A percentile compares a stretch with the other conserved stretches of the same genome.
Conservation (phyloP, 495 filamentous ascomycete species). For the Penicillium diatomitis region DNA sequence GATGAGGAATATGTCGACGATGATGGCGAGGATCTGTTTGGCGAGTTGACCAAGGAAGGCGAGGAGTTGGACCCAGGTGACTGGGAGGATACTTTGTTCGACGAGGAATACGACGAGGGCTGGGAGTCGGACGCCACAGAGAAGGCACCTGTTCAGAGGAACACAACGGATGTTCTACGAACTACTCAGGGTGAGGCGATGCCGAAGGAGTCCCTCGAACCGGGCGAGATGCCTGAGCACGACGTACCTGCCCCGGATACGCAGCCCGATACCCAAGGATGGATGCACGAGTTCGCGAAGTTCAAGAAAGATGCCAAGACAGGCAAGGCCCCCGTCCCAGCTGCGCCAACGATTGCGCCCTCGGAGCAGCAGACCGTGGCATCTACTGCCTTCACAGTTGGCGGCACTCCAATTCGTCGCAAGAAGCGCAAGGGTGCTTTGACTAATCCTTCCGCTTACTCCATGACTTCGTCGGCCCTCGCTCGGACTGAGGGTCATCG, state of each 20-base stretch:
- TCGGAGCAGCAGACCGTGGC: constrained; percentile 51
- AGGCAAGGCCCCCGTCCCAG: constrained; percentile 33
- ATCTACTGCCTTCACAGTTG: constrained; percentile 63
- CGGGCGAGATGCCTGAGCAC: constrained; percentile 39
- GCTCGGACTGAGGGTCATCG: constrained; percentile 82
- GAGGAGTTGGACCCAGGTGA: constrained; percentile 63
- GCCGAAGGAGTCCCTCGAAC: constrained; percentile 9
- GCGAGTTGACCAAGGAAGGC: constrained; percentile 60
- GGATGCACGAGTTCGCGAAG: constrained; percentile 83
- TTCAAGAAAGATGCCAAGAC: constrained; percentile 67
- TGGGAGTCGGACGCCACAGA: constrained; percentile 95
- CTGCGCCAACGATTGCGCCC: constrained; percentile 33
- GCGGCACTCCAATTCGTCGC: constrained; percentile 60
- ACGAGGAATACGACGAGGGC: constrained; percentile 62
- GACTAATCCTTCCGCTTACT: constrained; percentile 82
- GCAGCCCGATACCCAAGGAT: constrained; percentile 53
- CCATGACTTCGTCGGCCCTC: constrained; percentile 91
- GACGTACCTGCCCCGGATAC: constrained; percentile 29
- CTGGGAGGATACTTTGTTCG: constrained; percentile 51
- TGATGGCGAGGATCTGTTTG: constrained; percentile 69
- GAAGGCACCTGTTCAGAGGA: constrained; percentile 46
- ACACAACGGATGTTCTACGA: constrained; percentile 23
- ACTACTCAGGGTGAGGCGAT: constrained; percentile 3
- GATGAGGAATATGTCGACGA: constrained; percentile 96
- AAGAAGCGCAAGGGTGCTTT: constrained; percentile 91